Percentiles rank a stretch among this genome's conserved stretches.
phyloP scores from a whole-genome alignment of 306 rosid genomes.

The peach (Prunus persica) region Prunus_persica_NCBIv2 NC_034014.1:2253001-2253500 shows the following conservation, averaged over 20 bases:
- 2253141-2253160: not conserved
- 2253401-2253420: not conserved
- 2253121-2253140: not conserved
- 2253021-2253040: not conserved
- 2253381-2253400: slow-evolving; percentile 9
- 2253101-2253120: not conserved
- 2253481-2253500: not conserved
- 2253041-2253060: not conserved
- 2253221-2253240: slow-evolving; percentile 7
- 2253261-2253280: slow-evolving; percentile 61
- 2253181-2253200: not conserved
- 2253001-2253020: not conserved
- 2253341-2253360: slow-evolving; percentile 48
- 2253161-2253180: not conserved
- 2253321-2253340: slow-evolving; percentile 68
- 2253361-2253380: slow-evolving; percentile 2
- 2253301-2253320: slow-evolving; percentile 67
- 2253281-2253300: slow-evolving; percentile 46
- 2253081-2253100: not conserved
- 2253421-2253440: not conserved
- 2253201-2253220: slow-evolving; percentile 9
- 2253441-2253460: not conserved
- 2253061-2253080: not conserved
- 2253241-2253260: slow-evolving; percentile 56
- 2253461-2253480: not conserved